These are phyloP conservation scores for Solanum hybrid DNA, from an alignment of 305 asterid species.

Conservation along the genomic window DNA sequence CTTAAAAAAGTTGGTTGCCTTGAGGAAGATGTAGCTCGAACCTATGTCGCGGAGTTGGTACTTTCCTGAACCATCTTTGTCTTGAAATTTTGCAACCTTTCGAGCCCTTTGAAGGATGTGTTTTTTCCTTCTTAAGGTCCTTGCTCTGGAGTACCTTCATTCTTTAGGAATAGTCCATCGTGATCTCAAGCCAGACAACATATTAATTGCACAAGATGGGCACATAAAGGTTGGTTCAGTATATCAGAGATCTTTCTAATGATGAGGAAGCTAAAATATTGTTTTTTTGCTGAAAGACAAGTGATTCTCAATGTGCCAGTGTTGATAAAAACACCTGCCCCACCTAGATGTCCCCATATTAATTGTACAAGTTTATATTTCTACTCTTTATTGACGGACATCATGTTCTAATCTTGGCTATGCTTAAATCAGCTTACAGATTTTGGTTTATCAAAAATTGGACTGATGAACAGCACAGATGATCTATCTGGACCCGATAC, in stretches of 20 bases:
- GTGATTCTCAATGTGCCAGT: neutral
- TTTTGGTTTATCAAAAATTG: slow-evolving; percentile 89
- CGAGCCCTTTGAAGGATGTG: slow-evolving; percentile 14
- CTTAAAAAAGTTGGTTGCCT: slow-evolving; percentile 76
- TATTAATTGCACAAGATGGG: slow-evolving; percentile 88
- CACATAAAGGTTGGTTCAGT: slow-evolving; percentile 70
- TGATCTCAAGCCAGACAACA: slow-evolving; percentile 96
- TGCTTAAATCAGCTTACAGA: slow-evolving; percentile 75
- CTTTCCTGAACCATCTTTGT: slow-evolving; percentile 6
- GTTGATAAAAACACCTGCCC: neutral
- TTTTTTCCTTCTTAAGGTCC: slow-evolving; percentile 50
- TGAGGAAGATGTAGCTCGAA: slow-evolving; percentile 76
- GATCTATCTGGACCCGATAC: slow-evolving; percentile 56
- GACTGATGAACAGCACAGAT: slow-evolving; percentile 87
- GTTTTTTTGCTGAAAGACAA: neutral
- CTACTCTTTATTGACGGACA: slow-evolving; percentile 2
- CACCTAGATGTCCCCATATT: neutral
- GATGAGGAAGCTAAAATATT: neutral
- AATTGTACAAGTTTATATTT: neutral
- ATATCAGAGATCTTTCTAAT: neutral
- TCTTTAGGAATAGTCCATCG: slow-evolving; percentile 92
- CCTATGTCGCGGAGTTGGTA: slow-evolving; percentile 92
- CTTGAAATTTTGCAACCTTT: slow-evolving; percentile 8
- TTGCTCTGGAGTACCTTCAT: slow-evolving; percentile 95
- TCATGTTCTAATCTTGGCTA: slow-evolving; percentile 19